Evolutionary conservation across 306 rosid genomes (phyloP).

Genomic region (Citrullus mucosospermus): DNA sequence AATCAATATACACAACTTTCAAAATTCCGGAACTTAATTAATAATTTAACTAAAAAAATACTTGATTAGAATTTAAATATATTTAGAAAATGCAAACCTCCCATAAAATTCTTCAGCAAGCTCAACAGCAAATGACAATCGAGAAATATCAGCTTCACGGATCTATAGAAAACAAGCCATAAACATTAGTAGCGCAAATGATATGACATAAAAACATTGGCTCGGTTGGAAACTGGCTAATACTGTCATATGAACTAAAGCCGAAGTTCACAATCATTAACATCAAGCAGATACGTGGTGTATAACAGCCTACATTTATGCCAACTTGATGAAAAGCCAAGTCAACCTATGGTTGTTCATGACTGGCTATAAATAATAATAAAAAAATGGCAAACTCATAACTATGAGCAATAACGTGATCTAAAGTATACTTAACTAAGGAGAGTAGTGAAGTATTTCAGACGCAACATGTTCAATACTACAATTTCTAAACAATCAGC

Average conservation of each 20-base stretch:
- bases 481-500: neutral
- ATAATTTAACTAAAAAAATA: neutral
- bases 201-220: neutral
- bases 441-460: neutral
- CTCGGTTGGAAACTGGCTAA: neutral
- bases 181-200: neutral
- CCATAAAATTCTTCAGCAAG: constrained; percentile 99
- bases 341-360: neutral
- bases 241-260: neutral
- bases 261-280: neutral
- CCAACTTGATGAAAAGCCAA: neutral
- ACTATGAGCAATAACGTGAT: neutral
- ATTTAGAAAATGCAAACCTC: constrained; percentile 46
- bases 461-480: neutral
- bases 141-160: constrained; percentile 94
- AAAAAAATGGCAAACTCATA: neutral
- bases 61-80: neutral
- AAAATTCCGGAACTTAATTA: neutral
- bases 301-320: neutral
- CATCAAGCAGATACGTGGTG: neutral
- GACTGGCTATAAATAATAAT: neutral
- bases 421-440: neutral
- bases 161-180: constrained; percentile 41
- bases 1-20: neutral
- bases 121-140: constrained; percentile 95